Base-by-base conservation (phyloP, 2,329 filamentous ascomycete genomes). In the Paramyrothecium sp. region DNA sequence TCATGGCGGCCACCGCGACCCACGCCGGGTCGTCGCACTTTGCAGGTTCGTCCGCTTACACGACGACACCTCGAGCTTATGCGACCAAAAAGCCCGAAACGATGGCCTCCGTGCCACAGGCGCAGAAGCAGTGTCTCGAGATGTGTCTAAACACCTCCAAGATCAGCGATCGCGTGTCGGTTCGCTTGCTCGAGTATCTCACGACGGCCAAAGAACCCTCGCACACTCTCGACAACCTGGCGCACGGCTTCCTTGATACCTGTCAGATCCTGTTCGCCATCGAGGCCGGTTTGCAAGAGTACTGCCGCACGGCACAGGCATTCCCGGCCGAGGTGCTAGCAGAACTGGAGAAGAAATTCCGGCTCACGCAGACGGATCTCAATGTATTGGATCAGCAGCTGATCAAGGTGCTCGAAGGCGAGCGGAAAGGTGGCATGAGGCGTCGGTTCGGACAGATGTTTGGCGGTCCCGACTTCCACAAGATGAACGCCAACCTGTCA, bases 261-360 rank as follows among this genome's bases (percentile, higher is more conserved):
- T 88, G 84, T 68, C 81, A 86, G 55, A 82, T 86, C 47, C 76
- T 90, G 47, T 89, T 86, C 78, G 82, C 84, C n/a, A 86, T 90
- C 60, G 86, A 89, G 70, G 81, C 84, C 21, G 88, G 88, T 5
- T 77, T 90, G 54, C 71, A 74, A n/a, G 81, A 86, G 63, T 80
- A 77, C 49, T 71, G 76, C 30, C 76, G 78, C 46, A 78, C 76
- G 20, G 73, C 75, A 17, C 81, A 83, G 61, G 73, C 77, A 17
- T 78, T 89, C 19, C 85, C 87, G 0, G 64, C 72, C 4, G 86
- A 89, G 56, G 82, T 89, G 70, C 76, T 83, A 30, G 73, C 78
- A n/a, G 87, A 89, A 69, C 77, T 90, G 51, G 83, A 85, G 64
- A 82, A 81, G 69, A 87, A 87, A 63, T 86, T 90, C 65, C 79